Conservation (phyloP, 208 protist genomes). For the Acanthamoeba royreba region DNA sequence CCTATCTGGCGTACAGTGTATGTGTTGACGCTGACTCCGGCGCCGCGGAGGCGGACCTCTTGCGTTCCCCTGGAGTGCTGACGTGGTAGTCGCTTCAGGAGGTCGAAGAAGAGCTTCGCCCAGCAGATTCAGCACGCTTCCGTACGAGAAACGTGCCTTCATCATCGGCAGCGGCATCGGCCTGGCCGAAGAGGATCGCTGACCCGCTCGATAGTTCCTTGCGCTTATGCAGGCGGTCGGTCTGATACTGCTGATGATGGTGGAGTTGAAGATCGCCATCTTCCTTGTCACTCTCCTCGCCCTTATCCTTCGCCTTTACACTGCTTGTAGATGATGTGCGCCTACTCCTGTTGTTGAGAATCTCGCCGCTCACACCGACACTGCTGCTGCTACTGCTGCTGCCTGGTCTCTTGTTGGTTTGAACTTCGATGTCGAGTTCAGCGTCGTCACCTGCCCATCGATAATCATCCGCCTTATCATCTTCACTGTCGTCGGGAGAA, state of each 20-base stretch:
- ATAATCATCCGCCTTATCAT: neutral
- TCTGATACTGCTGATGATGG: neutral
- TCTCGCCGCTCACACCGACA: neutral
- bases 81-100: neutral
- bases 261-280: neutral
- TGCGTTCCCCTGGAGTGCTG: no score
- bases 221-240: neutral
- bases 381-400: neutral
- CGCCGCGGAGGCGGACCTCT: no score
- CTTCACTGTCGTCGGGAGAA: neutral
- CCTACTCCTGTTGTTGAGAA: neutral
- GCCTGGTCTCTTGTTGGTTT: neutral
- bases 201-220: no score
- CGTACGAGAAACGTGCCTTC: neutral
- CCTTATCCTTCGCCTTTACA: neutral
- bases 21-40: no score
- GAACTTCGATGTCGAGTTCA: neutral
- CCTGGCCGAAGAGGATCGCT: neutral
- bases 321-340: neutral
- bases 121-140: neutral
- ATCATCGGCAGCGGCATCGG: neutral
- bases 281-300: constrained; percentile 19
- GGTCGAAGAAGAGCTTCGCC: neutral
- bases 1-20: no score
- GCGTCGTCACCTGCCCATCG: neutral